Evolutionary conservation across 768 basidiomycete species (phyloP).

Genomic region (Lactarius pseudohatsudake): DNA sequence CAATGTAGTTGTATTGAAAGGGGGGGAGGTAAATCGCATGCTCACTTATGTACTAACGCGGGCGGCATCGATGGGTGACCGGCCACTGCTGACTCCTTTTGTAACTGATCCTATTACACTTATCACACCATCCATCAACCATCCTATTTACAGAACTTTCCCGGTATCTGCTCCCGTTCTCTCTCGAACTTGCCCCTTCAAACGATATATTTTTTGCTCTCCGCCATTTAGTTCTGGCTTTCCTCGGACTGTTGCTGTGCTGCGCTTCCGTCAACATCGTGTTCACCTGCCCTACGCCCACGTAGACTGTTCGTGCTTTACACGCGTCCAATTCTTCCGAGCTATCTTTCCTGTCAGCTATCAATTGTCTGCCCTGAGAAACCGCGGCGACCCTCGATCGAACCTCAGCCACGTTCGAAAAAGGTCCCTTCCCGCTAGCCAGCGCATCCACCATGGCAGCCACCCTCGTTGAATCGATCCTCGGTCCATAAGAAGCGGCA

Average conservation of each 20-base stretch:
- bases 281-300: constrained; percentile 31
- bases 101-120: constrained; percentile 16
- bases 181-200: constrained; percentile 25
- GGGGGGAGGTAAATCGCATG: constrained; percentile 19
- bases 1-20: constrained; percentile 28
- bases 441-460: constrained; percentile 34
- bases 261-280: constrained; percentile 19
- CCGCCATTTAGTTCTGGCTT: constrained; percentile 39
- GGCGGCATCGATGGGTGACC: constrained; percentile 27
- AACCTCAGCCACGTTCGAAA: constrained; percentile 59
- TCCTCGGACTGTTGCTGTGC: constrained; percentile 10
- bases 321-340: constrained; percentile 52
- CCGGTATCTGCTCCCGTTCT: background rate
- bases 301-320: constrained; percentile 60
- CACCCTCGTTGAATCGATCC: constrained; percentile 38
- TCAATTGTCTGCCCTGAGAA: constrained; percentile 40
- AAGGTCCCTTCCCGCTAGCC: constrained; percentile 38
- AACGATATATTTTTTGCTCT: constrained; percentile 39
- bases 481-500: constrained; percentile 42
- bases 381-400: constrained; percentile 44
- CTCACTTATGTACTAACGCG: constrained; percentile 21
- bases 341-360: constrained; percentile 43
- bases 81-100: constrained; percentile 25
- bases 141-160: background rate
- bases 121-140: constrained; percentile 17